Percentiles rank a stretch among this genome's conserved stretches.
These are phyloP conservation scores for Wickerhamomyces silvicola DNA, from an alignment of 805 yeast species.

Conservation along the genomic window DNA sequence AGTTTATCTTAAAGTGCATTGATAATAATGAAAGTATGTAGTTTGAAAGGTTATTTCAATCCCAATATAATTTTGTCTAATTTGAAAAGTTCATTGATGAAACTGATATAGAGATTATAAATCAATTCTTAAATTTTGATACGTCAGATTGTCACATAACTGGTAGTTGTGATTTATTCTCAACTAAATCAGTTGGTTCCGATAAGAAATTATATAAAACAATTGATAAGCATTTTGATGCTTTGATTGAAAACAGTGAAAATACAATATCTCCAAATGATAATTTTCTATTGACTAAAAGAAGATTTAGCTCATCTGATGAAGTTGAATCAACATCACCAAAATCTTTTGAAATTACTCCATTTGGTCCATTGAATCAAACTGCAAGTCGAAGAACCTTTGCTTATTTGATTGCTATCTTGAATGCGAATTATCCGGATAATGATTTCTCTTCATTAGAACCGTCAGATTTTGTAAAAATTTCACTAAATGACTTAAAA, in stretches of 20 bases:
- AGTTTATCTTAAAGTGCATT: too few relatives aligned
- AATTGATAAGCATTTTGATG: constrained; percentile 72
- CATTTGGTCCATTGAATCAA: constrained; percentile 88
- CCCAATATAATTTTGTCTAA: too few relatives aligned
- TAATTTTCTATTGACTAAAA: constrained; percentile 34
- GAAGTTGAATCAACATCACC: constrained; percentile 5
- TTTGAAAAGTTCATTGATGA: constrained; percentile 95
- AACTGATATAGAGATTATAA: constrained; percentile 85
- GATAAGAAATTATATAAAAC: constrained; percentile 86
- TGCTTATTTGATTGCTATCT: constrained; percentile 82
- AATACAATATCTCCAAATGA: constrained; percentile 14
- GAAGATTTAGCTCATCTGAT: constrained; percentile 27
- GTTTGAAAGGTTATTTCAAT: too few relatives aligned
- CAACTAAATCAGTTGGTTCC: constrained; percentile 88
- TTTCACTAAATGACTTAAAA: constrained; percentile 41
- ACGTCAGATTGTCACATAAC: constrained; percentile 68
- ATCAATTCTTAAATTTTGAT: constrained; percentile 76
- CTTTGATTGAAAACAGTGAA: constrained; percentile 26
- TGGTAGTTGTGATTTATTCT: constrained; percentile 90
- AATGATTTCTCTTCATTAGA: constrained; percentile 87
- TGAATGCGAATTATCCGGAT: constrained; percentile 92
- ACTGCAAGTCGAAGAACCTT: constrained; percentile 84
- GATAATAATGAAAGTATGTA: constrained; percentile 1
- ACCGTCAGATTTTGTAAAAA: constrained; percentile 66
- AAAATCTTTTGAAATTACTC: constrained; percentile 36